Conservation (phyloP, 2,329 filamentous ascomycete species). For the Apiospora phragmitis region DNA sequence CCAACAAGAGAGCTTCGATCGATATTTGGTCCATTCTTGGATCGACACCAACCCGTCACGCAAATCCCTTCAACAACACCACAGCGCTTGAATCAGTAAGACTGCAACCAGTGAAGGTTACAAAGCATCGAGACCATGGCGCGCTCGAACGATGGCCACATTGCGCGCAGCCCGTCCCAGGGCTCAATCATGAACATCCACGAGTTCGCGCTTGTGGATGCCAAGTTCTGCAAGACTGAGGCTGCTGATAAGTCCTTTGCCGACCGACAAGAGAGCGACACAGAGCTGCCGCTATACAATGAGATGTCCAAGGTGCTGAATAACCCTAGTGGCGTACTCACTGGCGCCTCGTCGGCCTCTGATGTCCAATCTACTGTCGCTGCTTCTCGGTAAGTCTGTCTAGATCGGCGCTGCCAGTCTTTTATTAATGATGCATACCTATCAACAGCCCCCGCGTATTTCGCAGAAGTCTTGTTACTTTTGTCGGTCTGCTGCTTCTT, state of each 20-base stretch:
- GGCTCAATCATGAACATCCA: neutral
- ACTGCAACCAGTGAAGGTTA: neutral
- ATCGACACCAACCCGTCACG: neutral
- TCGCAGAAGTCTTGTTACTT: neutral
- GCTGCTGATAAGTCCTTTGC: neutral
- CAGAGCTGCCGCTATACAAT: neutral
- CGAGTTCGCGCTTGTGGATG: neutral
- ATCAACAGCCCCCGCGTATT: neutral
- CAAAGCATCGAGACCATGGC: neutral
- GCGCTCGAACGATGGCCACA: neutral
- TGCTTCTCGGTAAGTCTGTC: neutral
- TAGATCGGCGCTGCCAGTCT: neutral
- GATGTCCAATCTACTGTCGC: neutral
- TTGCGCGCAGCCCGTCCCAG: neutral
- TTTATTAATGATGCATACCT: neutral
- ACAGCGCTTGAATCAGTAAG: neutral
- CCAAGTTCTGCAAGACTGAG: neutral
- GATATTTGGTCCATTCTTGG: neutral
- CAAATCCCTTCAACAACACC: neutral
- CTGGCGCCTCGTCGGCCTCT: neutral
- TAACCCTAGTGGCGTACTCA: neutral
- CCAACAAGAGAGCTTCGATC: neutral
- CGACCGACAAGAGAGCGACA: neutral
- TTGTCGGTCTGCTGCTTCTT: neutral
- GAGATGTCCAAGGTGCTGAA: neutral